These are phyloP conservation scores for Tolypocladium tropicale DNA, from an alignment of 2,329 filamentous ascomycete genomes.

Conservation along the genomic window DNA sequence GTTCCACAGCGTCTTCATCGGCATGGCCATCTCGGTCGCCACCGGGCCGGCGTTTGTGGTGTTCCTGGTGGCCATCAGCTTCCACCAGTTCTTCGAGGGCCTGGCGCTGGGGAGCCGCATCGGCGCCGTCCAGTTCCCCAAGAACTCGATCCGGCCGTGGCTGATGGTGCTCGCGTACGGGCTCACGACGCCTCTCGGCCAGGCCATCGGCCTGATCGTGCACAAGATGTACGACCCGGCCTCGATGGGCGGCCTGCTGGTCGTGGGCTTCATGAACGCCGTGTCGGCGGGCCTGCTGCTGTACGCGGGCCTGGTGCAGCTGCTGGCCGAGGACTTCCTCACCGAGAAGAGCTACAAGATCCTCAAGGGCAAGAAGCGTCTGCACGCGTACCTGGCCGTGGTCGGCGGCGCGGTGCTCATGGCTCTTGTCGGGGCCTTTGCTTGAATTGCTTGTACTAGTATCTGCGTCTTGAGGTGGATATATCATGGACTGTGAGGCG, in stretches of 20 bases:
- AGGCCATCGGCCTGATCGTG: slow-evolving; percentile 69
- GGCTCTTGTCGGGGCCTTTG: slow-evolving; percentile 65
- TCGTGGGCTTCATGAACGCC: slow-evolving; percentile 82
- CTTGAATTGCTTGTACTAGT: slow-evolving; percentile 23
- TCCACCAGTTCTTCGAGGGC: slow-evolving; percentile 84
- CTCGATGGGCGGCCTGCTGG: slow-evolving; percentile 57
- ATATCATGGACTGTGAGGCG: too few species aligned
- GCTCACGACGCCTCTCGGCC: slow-evolving; percentile 68
- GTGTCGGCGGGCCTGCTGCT: slow-evolving; percentile 71
- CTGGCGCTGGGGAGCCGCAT: slow-evolving; percentile 79
- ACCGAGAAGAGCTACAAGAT: slow-evolving; percentile 63
- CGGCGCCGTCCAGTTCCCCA: slow-evolving; percentile 69
- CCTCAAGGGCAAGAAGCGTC: slow-evolving; percentile 49
- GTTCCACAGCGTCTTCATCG: slow-evolving; percentile 79
- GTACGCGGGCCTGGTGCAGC: slow-evolving; percentile 74
- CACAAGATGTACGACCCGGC: slow-evolving; percentile 73
- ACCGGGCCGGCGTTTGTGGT: slow-evolving; percentile 72
- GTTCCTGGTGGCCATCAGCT: slow-evolving; percentile 69
- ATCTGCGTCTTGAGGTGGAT: too few species aligned
- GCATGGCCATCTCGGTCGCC: slow-evolving; percentile 75
- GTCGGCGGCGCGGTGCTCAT: slow-evolving; percentile 55
- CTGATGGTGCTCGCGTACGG: slow-evolving; percentile 72
- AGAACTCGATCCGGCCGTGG: slow-evolving; percentile 66
- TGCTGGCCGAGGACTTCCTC: slow-evolving; percentile 76
- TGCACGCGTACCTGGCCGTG: slow-evolving; percentile 54